Conservation (phyloP, 75 land plant genomes). For the Pinus albicaulis region DNA sequence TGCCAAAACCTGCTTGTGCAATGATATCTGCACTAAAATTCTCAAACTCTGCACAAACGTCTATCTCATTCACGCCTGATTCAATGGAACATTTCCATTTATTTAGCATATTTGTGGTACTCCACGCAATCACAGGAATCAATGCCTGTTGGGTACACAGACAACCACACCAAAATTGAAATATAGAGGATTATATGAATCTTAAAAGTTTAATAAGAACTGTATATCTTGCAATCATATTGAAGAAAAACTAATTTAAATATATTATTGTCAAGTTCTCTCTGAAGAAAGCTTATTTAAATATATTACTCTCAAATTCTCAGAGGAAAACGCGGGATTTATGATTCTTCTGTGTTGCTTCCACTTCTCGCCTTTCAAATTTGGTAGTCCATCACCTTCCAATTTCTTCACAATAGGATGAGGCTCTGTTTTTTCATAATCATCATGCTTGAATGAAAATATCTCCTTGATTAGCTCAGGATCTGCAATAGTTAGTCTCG, state of each 20-base stretch:
- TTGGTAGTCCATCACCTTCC: constrained; percentile 11
- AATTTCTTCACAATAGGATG: constrained; percentile 26
- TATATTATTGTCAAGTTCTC: constrained; percentile 39
- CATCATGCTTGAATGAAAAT: constrained; percentile 38
- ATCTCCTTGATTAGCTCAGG: constrained; percentile 61
- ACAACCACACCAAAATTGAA: background rate
- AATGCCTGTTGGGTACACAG: background rate
- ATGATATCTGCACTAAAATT: too few relatives aligned
- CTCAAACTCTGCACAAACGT: too few relatives aligned
- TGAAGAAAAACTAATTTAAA: background rate
- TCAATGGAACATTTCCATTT: constrained; percentile 41
- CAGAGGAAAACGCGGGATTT: constrained; percentile 9
- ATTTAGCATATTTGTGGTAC: constrained; percentile 29
- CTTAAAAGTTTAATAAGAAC: too few relatives aligned
- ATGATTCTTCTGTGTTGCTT: constrained; percentile 7
- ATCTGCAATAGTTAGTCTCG: constrained; percentile 44
- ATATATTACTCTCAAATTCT: constrained; percentile 10
- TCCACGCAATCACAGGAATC: constrained; percentile 37
- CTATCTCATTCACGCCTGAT: constrained; percentile 13
- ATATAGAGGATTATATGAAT: background rate
- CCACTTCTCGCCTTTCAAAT: constrained; percentile 14
- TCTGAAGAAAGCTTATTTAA: background rate
- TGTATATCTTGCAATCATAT: background rate
- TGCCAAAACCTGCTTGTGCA: too few relatives aligned
- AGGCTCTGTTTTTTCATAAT: constrained; percentile 48